These are phyloP conservation scores for Medicago ruthenica DNA, from an alignment of 306 rosid species.

Conservation along the genomic window DNA sequence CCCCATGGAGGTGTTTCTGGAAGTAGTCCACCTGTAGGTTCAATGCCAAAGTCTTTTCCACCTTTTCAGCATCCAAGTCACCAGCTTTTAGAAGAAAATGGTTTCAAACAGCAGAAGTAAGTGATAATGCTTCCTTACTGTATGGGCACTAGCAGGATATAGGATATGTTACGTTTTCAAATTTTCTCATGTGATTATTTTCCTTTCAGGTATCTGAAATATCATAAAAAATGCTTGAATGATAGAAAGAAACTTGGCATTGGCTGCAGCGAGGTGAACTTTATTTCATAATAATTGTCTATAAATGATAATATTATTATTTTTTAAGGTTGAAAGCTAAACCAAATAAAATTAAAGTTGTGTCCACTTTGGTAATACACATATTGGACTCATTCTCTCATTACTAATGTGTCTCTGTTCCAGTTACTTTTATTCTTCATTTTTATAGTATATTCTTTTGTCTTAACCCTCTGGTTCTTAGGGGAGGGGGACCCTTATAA, in stretches of 20 bases:
- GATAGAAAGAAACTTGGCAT: slow-evolving; percentile 95
- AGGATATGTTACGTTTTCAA: slow-evolving; percentile 32
- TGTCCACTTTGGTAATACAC: slow-evolving; percentile 6
- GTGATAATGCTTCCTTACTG: slow-evolving; percentile 43
- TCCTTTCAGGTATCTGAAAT: slow-evolving; percentile 81
- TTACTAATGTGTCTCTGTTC: background rate
- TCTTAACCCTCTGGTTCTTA: background rate
- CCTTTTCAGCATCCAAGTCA: slow-evolving; percentile 99
- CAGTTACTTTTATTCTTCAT: slow-evolving; percentile 5
- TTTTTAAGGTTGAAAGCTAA: slow-evolving; percentile 6
- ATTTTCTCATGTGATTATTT: slow-evolving; percentile 44
- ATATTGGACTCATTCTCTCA: slow-evolving; percentile 7
- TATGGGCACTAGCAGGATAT: slow-evolving; percentile 1
- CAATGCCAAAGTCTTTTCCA: slow-evolving; percentile 94
- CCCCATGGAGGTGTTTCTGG: slow-evolving; percentile 79
- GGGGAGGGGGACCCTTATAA: background rate
- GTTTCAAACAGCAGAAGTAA: slow-evolving; percentile 94
- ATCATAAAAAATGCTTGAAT: slow-evolving; percentile 76
- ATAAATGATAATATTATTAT: slow-evolving; percentile 33
- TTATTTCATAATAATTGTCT: slow-evolving; percentile 39
- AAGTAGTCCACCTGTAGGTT: slow-evolving; percentile 94
- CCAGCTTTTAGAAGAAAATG: slow-evolving; percentile 95
- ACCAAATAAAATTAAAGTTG: slow-evolving; percentile 1
- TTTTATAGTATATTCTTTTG: background rate
- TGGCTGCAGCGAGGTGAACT: slow-evolving; percentile 96